Evolutionary conservation across 83 land plant species (phyloP), one percentile per base, ranked within the genome.

Genomic region (Diphasiastrum complanatum): DNA sequence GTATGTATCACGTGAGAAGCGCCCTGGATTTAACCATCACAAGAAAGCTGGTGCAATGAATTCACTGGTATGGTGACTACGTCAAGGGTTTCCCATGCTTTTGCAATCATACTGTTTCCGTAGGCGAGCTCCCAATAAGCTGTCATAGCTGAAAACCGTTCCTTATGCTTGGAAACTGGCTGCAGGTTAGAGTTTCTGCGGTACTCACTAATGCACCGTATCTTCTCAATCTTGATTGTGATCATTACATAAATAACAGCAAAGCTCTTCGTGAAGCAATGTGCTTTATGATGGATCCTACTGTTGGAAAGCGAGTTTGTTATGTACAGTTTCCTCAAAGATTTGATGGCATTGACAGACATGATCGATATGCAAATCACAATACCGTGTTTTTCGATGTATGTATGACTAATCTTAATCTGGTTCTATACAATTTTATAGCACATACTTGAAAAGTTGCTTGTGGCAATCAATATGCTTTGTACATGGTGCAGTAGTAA

Each of bases 11-110:
- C 52, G 52, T 14, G 52, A 49, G 52, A 85, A 82, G 75, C 64
- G 86, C 11, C 89, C 89, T 28, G 89, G 89, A 19, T 85, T 85
- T 51, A 82, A 85, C 53, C 89, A 85, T 58, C 89, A 85, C 77
- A 85, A 85, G 51, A 85, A 85, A 71, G 89, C 89, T 3, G 89
- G 89, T 70, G 89, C 89, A 5, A 85, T 85, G 89, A 85, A 85
- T 79, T 80, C 89, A 10, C 67, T 85, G 86, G 89, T 85, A 60
- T 23, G 70, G 61, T 1, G 22, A 50, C 30, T 55, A 26, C 24
- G 5, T 28, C 0, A 27, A 37, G 55, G 65, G 5, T 18, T 35
- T 45, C 5, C 33, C 22, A 8, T 32, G 2, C 59, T 51, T 45
- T n/a, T n/a, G n/a, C n/a, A 30, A 0, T 34, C 25, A 34, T 52